These are phyloP conservation scores for Phialophora tarda DNA, from an alignment of 2,329 filamentous ascomycete genomes.

Conservation along the genomic window DNA sequence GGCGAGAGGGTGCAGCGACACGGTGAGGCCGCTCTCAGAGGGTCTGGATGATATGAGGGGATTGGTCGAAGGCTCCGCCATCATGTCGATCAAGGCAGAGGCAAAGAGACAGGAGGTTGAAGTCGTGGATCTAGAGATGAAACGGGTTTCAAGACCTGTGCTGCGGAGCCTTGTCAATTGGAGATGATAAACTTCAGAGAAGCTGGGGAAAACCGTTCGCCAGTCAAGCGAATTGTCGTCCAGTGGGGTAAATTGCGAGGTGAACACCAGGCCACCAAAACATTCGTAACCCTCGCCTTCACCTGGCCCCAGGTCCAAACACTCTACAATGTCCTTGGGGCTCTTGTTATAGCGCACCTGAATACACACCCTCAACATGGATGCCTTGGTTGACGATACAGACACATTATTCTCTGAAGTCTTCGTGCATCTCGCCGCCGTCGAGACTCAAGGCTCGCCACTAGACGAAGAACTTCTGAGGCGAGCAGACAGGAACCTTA, in stretches of 20 bases:
- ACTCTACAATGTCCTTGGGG: neutral
- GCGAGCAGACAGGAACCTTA: conserved; percentile 36
- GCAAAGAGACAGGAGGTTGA: neutral
- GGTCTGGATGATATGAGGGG: conserved; percentile 70
- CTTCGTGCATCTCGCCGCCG: conserved; percentile 35
- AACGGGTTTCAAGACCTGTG: neutral
- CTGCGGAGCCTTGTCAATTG: conserved; percentile 14
- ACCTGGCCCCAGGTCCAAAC: neutral
- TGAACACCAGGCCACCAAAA: conserved; percentile 10
- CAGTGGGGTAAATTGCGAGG: neutral
- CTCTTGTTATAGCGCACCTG: neutral
- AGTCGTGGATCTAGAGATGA: neutral
- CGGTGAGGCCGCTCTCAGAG: conserved; percentile 75
- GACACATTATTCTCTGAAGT: conserved; percentile 35
- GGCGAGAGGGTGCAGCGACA: conserved; percentile 89
- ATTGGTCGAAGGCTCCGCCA: conserved; percentile 57
- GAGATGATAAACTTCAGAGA: conserved; percentile 4
- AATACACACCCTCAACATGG: conserved; percentile 26
- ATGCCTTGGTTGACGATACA: conserved; percentile 34
- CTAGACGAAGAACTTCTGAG: conserved; percentile 38
- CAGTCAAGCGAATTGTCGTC: neutral
- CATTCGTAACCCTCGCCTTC: conserved; percentile 17
- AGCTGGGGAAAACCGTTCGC: neutral
- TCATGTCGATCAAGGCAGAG: conserved; percentile 40
- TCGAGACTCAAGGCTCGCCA: conserved; percentile 26